Base-by-base conservation (phyloP, 192 early-diverging fungal species). In the Coemansia sp. region DNA sequence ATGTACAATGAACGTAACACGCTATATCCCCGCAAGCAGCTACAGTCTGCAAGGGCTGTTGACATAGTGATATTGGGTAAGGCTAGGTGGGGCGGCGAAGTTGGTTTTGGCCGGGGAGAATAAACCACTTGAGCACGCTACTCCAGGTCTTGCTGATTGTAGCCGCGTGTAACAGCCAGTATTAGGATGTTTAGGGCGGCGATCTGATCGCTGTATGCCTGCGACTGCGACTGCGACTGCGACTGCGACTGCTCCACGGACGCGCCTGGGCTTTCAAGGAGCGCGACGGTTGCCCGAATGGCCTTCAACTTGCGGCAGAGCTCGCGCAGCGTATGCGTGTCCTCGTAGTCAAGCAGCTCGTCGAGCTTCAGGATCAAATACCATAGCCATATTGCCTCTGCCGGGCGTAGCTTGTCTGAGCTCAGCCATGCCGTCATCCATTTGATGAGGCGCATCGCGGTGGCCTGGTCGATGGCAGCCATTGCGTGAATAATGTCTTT, bases 371-470 rank as follows among this genome's bases (percentile, higher is more conserved):
- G 58, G 11, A 72, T 28, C 45, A 72, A 39, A 32, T 65, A 53
- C 69, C 69, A 72, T n/a, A 65, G 33, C 69, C 69, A 72, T 5
- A 65, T 59, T 1, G 57, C 58, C 35, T 72, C 69, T 0, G 49
- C 27, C 2, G 49, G 41, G 22, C 49, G 58, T 19, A 72, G 39
- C 26, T 44, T 46, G 30, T 72, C 69, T 2, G 26, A 25, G 2
- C 44, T 24, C 28, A 65, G 35, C 69, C 69, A 72, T 23, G 53
- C 9, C 17, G 53, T 52, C 52, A 72, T 56, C 57, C 57, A 65
- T 45, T 53, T 65, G 26, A 72, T 45, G n/a, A 72, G 50, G 18
- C 62, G 57, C 40, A 72, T 36, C 1, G 58, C 46, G 62, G 53
- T 65, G 9, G 44, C 40, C 38, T 72, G 69, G 33, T 72, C 62